Base-by-base conservation (phyloP, 1,139 yeast genomes). In the Geotrichum aggregatum region DNA sequence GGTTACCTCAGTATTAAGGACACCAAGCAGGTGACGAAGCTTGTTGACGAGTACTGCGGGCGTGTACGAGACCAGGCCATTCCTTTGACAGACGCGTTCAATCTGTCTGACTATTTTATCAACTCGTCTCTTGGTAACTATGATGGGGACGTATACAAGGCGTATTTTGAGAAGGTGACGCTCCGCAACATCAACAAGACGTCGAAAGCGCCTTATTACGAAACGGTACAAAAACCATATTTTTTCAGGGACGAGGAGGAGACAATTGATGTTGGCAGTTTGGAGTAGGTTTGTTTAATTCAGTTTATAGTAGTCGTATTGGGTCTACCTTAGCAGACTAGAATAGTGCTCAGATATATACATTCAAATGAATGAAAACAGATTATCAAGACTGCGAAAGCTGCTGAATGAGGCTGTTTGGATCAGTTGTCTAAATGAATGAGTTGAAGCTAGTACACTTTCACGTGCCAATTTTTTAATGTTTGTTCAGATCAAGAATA, bases 61-160 rank as follows among this genome's bases (percentile, higher is more conserved):
- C 59, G 58, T 54, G 68, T 73, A 11, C 67, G 97, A 68, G 82
- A 82, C 45, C 83, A 85, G 63, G 85, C 84, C 54, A 81, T 88
- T 66, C 87, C 87, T 19, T 76, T 87, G 62, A 86, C 95, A n/a
- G 98, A 91, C 71, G 79, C 96, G 5, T 91, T 91, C 78, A 83
- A 84, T 72, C 77, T 85, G 65, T 80, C 91, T 35, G 97, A 91
- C 71, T 86, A 80, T 73, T 79, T 85, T 71, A 78, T 91, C 67
- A 87, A 89, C 71, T 80, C 97, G 1, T 84, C 96, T 31, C 78
- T 91, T 58, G 98, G 97, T 58, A 77, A 76, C 63, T 85, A 79
- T 70, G 83, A 87, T 64, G 98, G 98, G 60, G 85, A 89, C 67
- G 83, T 87, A 54, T 91, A 89, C 73, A 83, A 83, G 68, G 81